Percentiles rank a stretch among this genome's conserved stretches.
These are phyloP conservation scores for Penicillium decumbens DNA, from an alignment of 2,329 filamentous ascomycete species.

Conservation along the genomic window DNA sequence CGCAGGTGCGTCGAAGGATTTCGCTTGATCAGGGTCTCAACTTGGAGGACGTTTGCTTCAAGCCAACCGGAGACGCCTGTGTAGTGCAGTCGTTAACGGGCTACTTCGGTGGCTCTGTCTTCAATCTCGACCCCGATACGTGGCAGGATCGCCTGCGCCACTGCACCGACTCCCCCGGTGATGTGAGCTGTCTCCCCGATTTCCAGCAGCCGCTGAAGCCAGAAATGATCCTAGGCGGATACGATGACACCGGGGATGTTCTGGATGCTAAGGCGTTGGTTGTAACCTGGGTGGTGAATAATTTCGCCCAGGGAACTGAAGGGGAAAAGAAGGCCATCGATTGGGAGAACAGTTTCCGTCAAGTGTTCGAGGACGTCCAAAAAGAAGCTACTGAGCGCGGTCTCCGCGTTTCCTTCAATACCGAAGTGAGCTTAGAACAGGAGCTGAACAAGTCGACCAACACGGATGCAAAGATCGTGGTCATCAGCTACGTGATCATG, in stretches of 20 bases:
- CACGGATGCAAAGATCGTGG: constrained; percentile 93
- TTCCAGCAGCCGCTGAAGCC: constrained; percentile 87
- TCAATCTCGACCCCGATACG: constrained; percentile 55
- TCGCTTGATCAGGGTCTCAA: constrained; percentile 64
- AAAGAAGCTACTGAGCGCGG: constrained; percentile 72
- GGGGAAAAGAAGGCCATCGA: constrained; percentile 73
- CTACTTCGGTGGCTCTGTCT: constrained; percentile 70
- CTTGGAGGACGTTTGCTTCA: constrained; percentile 85
- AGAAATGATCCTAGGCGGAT: constrained; percentile 80
- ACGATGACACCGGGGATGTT: constrained; percentile 58
- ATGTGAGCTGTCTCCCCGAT: constrained; percentile 68
- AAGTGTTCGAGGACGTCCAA: constrained; percentile 70
- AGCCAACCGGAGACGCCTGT: constrained; percentile 82
- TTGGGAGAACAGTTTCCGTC: constrained; percentile 77
- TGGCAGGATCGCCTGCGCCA: constrained; percentile 70
- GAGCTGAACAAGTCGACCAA: constrained; percentile 98
- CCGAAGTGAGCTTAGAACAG: constrained; percentile 89
- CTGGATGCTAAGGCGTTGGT: constrained; percentile 74
- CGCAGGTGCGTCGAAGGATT: constrained; percentile 66
- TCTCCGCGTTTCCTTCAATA: constrained; percentile 85
- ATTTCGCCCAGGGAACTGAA: constrained; percentile 68
- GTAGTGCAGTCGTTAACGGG: constrained; percentile 89
- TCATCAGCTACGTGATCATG: constrained; percentile 98
- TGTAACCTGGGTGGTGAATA: constrained; percentile 91
- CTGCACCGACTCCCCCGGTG: constrained; percentile 74